A percentile compares a stretch with the other conserved stretches of the same genome.
Evolutionary conservation across 352 stramenopile genomes (phyloP).

Genomic region (Achlya hypogyna): DNA sequence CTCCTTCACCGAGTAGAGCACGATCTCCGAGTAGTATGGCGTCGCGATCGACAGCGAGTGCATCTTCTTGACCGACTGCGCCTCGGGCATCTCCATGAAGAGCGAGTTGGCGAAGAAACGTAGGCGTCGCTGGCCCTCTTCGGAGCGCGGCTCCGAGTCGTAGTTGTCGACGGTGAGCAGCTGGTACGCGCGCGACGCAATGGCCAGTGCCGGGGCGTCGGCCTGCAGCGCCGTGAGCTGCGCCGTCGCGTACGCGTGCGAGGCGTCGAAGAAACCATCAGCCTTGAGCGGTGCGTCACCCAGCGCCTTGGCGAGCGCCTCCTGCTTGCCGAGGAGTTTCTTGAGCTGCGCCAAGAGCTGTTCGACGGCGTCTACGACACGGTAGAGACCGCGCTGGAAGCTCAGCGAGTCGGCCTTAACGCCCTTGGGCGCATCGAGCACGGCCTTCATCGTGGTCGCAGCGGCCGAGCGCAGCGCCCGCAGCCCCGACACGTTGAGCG

Average conservation of each 20-base stretch:
- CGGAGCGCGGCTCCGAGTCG: conserved; percentile 72
- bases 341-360: conserved; percentile 73
- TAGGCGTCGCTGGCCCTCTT: conserved; percentile 74
- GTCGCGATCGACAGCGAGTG: conserved; percentile 73
- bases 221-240: conserved; percentile 73
- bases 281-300: conserved; percentile 76
- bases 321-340: conserved; percentile 73
- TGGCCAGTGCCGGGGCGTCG: conserved; percentile 66
- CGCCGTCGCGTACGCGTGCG: conserved; percentile 70
- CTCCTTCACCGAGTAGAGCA: conserved; percentile 85
- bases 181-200: conserved; percentile 77
- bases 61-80: conserved; percentile 78
- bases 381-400: conserved; percentile 75
- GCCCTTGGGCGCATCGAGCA: conserved; percentile 69
- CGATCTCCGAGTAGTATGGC: conserved; percentile 86
- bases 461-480: conserved; percentile 51
- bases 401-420: conserved; percentile 70
- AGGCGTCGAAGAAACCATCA: conserved; percentile 77
- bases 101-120: conserved; percentile 84
- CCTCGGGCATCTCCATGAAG: conserved; percentile 86
- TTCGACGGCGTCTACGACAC: conserved; percentile 75
- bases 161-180: conserved; percentile 83
- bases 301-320: conserved; percentile 68
- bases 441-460: conserved; percentile 72
- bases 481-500: conserved; percentile 66